Conservation (phyloP, 768 basidiomycete species). For the Lactarius indigo region DNA sequence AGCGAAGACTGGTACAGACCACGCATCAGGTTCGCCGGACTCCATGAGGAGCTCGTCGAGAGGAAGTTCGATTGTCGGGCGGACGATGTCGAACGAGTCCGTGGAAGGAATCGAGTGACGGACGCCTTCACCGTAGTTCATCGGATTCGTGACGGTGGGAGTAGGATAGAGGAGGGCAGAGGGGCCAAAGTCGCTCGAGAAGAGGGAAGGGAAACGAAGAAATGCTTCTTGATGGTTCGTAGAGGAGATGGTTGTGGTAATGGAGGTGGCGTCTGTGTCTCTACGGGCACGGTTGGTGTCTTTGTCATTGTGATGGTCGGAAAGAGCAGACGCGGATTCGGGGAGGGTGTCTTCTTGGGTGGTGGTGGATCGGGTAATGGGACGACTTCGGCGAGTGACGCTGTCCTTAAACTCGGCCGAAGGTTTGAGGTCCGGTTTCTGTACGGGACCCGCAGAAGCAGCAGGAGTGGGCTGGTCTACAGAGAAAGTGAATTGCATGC, state of each 20-base stretch:
- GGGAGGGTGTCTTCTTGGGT: slow-evolving; percentile 32
- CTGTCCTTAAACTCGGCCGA: slow-evolving; percentile 61
- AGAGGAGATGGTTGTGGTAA: slow-evolving; percentile 21
- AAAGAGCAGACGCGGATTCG: slow-evolving; percentile 2
- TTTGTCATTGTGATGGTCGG: slow-evolving; percentile 29
- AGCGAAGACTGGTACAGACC: slow-evolving; percentile 28
- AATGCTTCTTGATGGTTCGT: slow-evolving; percentile 34
- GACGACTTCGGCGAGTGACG: slow-evolving; percentile 37
- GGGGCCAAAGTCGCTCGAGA: slow-evolving; percentile 73
- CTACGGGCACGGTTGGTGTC: slow-evolving; percentile 39
- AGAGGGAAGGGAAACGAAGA: slow-evolving; percentile 71
- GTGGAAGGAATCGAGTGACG: slow-evolving; percentile 41
- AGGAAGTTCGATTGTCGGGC: slow-evolving; percentile 82
- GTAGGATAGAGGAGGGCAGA: slow-evolving; percentile 66
- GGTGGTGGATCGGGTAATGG: slow-evolving; percentile 38
- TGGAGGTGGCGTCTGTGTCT: slow-evolving; percentile 26
- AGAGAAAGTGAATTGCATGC: slow-evolving; percentile 89
- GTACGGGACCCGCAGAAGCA: slow-evolving; percentile 43
- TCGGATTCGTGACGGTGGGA: slow-evolving; percentile 60
- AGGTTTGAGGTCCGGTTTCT: slow-evolving; percentile 66
- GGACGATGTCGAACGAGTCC: slow-evolving; percentile 56
- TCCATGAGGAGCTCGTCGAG: slow-evolving; percentile 77
- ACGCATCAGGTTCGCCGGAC: slow-evolving; percentile 32
- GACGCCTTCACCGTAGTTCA: slow-evolving; percentile 79
- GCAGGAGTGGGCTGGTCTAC: slow-evolving; percentile 64